phyloP scores from a whole-genome alignment of 1,139 yeast genomes.

The Hansenula sp. region DNA sequence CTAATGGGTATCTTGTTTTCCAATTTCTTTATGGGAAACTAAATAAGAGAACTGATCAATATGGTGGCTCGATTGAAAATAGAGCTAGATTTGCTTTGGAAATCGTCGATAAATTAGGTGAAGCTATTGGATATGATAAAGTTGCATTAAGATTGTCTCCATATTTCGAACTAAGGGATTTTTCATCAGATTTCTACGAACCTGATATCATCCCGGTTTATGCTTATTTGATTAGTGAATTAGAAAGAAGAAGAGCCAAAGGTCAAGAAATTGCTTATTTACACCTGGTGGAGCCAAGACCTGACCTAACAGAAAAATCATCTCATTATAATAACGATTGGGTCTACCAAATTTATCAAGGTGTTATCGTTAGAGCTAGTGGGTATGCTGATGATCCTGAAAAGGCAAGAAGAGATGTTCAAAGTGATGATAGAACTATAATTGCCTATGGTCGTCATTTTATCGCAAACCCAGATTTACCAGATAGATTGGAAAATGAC shows the following conservation, averaged over 20 bases:
- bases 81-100: conserved; percentile 29
- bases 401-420: conserved; percentile 15
- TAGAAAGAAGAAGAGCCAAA: conserved; percentile 25
- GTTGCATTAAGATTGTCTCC: conserved; percentile 31
- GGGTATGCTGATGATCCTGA: conserved; percentile 27
- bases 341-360: conserved; percentile 31
- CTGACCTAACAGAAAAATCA: conserved; percentile 3
- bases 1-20: conserved; percentile 29
- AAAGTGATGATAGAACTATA: conserved; percentile 28
- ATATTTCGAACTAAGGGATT: conserved; percentile 25
- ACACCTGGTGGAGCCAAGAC: conserved; percentile 42
- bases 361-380: conserved; percentile 36
- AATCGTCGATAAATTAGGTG: conserved; percentile 27
- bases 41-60: conserved; percentile 37
- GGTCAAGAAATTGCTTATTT: conserved; percentile 42
- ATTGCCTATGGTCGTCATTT: conserved; percentile 44
- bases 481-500: conserved; percentile 40
- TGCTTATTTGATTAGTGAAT: conserved; percentile 27
- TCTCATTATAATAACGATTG: conserved; percentile 23
- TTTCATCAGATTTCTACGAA: conserved; percentile 27
- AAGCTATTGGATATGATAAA: conserved; percentile 24
- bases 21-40: conserved; percentile 33
- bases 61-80: conserved; percentile 40
- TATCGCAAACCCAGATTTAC: conserved; percentile 48
- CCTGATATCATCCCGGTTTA: conserved; percentile 25